Evolutionary conservation across 768 basidiomycete species (phyloP).

Genomic region (Tulasnella sp.): DNA sequence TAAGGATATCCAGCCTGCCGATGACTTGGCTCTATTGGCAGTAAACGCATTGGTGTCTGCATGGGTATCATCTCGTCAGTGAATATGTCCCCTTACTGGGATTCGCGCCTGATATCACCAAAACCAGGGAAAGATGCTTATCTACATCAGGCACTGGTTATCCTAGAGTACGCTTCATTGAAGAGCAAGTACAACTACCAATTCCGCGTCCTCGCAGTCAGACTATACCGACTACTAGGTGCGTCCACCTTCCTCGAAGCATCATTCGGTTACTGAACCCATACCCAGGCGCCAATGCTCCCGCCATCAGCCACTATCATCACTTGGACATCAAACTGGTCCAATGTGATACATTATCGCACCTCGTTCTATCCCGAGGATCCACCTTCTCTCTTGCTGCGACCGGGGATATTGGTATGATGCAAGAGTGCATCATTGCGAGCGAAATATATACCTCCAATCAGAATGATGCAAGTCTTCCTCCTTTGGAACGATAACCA

Average conservation of each 20-base stretch:
- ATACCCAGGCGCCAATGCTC: slow-evolving; percentile 52
- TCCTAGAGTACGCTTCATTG: slow-evolving; percentile 62
- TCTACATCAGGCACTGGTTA: slow-evolving; percentile 50
- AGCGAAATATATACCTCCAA: slow-evolving; percentile 74
- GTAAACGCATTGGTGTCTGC: slow-evolving; percentile 47
- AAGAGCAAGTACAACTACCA: slow-evolving; percentile 74
- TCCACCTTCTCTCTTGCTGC: slow-evolving; percentile 70
- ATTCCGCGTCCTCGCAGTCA: slow-evolving; percentile 62
- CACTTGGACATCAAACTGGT: slow-evolving; percentile 71
- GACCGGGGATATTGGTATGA: slow-evolving; percentile 63
- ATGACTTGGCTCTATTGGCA: slow-evolving; percentile 72
- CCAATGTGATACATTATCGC: slow-evolving; percentile 82
- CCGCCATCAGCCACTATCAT: slow-evolving; percentile 71
- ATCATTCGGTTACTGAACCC: background rate
- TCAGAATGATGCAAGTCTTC: slow-evolving; percentile 55
- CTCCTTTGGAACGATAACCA: background rate
- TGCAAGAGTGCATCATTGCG: slow-evolving; percentile 65
- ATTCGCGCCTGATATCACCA: background rate
- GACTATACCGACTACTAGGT: slow-evolving; percentile 78
- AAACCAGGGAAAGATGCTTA: slow-evolving; percentile 37
- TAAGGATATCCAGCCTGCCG: slow-evolving; percentile 79
- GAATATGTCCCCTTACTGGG: background rate
- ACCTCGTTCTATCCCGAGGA: slow-evolving; percentile 66
- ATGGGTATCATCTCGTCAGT: slow-evolving; percentile 21
- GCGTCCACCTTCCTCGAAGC: slow-evolving; percentile 20